Evolutionary conservation across 148 eudicot genomes (phyloP), one percentile per base, ranked within the genome.

Genomic region (Silene latifolia): DNA sequence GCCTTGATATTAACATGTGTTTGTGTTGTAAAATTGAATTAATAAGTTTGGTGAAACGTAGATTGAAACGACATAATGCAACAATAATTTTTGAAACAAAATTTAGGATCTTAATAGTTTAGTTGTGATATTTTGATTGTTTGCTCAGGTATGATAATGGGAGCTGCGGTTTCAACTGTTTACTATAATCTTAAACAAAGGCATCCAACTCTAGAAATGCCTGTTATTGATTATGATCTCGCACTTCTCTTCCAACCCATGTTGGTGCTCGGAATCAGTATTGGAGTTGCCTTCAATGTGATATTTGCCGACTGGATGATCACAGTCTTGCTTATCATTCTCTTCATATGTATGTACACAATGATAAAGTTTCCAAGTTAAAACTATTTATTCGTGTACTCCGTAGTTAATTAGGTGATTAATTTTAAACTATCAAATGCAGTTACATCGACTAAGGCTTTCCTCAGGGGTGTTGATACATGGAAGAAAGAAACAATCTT

Each of bases 261-360:
- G 88, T 70, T 88, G 79, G 83, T 88, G 76, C 80, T 88, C 20
- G 91, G 91, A 29, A 83, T 88, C 56, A 88, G 91, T 68, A 86
- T 88, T 44, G 89, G 91, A 61, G 91, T 88, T 62, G 78, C 84
- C 64, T 86, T 88, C 79, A 86, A 88, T 69, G 86, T 86, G 66
- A 82, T 88, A 23, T 88, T 88, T 51, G 91, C 91, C 9, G 89
- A 88, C 20, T 88, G 91, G 91, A 88, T 88, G 91, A 87, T 88
- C 72, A 88, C 91, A 9, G 82, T 88, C 62, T 73, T 88, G 65
- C 84, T 88, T 18, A 88, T 88, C 48, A 76, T 86, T 66, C 89
- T 88, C 39, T 88, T 88, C 63, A 19, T 86, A 76, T 85, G 91
- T 88, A 84, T 29, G 67, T 65, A 70, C 27, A 46, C 5, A 21